phyloP scores from a whole-genome alignment of 2,329 filamentous ascomycete genomes.

The Neurospora crassa region DNA sequence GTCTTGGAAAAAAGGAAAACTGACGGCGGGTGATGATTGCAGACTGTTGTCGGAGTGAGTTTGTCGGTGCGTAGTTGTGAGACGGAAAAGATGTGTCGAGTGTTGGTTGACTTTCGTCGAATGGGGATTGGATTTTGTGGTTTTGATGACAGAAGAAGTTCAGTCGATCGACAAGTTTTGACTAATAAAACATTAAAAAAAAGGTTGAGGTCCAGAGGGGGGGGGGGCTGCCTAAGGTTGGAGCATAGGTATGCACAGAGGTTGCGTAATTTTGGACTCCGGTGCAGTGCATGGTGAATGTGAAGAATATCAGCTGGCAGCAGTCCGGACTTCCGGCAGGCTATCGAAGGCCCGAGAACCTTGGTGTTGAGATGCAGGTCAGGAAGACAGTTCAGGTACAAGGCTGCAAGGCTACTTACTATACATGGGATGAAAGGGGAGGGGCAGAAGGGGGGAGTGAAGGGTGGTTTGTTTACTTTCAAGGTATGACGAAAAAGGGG shows the following conservation, averaged over 20 bases:
- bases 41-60: neutral
- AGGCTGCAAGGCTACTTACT: neutral
- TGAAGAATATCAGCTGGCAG: neutral
- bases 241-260: neutral
- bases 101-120: neutral
- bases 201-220: neutral
- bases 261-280: neutral
- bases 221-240: neutral
- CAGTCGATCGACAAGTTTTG: too few relatives aligned
- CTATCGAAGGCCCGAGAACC: neutral
- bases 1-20: neutral
- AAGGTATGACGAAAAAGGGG: neutral
- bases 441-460: neutral
- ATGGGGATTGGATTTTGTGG: neutral
- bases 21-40: neutral
- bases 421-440: neutral
- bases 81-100: neutral
- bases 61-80: neutral
- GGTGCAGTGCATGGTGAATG: neutral
- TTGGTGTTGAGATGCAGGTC: neutral
- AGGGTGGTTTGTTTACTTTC: neutral
- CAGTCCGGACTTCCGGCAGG: neutral
- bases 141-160: neutral
- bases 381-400: neutral
- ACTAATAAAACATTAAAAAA: neutral